Base-by-base conservation (phyloP, 1,284 basidiomycete genomes). In the Inonotus hispidus region DNA sequence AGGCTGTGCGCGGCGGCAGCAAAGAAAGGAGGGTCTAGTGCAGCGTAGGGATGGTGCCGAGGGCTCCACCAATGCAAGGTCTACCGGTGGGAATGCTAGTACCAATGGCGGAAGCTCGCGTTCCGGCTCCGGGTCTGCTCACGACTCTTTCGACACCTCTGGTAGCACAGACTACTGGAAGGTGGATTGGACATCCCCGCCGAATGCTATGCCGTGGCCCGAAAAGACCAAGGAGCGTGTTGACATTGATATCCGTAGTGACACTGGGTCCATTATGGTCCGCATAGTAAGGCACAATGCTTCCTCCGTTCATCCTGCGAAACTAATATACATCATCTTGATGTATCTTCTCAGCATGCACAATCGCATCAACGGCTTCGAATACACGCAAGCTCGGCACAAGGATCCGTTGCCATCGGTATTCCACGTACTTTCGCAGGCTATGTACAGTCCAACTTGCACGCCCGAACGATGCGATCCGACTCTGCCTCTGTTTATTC, bases 391-490 rank as follows among this genome's bases (percentile, higher is more conserved):
- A 58, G 25, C 35, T 62, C 61, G 21, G 19, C 27, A 10, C 41
- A 59, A 6, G 61, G 61, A 8, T 38, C 41, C 10, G 41, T 62
- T n/a, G 38, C 61, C 6, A 25, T 62, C 25, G 61, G 56, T 32
- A 43, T 62, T n/a, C 61, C 61, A 7, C 61, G 61, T 8, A 29
- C 38, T 16, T 62, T 62, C n/a, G 39, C 45, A 21, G 60, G 60
- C 6, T 47, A 53, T 19, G 39, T 62, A 7, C 29, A 53, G 16
- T 47, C 50, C 11, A 62, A 62, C 45, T 14, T 25, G 2, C 7
- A 52, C 21, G 16, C 41, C 41, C 16, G 41, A 16, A 43, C 13
- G 7, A 23, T 29, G 23, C 47, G 54, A 23, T 35, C 59, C 21
- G 47, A 50, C 32, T 60, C 54, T 8, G 27, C 29, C 27, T 53